Conservation (phyloP, 148 eudicot species). For the Pharnaceum exiguum region DNA sequence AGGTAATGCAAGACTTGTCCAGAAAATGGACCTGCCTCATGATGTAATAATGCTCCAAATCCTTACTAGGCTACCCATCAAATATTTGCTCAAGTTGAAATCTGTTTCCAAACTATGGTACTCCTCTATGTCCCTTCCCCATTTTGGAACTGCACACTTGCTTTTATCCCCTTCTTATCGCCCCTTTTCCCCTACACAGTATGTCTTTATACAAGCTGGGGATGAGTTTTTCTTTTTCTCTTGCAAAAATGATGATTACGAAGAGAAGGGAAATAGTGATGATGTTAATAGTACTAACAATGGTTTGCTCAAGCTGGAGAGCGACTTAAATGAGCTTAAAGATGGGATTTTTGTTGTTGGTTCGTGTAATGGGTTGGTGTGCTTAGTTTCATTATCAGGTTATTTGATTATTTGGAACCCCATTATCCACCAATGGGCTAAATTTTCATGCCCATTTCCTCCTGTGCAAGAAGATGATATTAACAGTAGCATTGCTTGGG, state of each 20-base stretch:
- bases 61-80: conserved; percentile 18
- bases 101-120: conserved; percentile 22
- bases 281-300: neutral
- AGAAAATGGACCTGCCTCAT: conserved; percentile 17
- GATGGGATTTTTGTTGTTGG: conserved; percentile 20
- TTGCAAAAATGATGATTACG: conserved; percentile 5
- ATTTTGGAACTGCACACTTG: conserved; percentile 11
- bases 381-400: conserved; percentile 13
- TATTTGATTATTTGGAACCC: conserved; percentile 27
- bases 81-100: conserved; percentile 16
- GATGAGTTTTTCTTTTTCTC: conserved; percentile 11
- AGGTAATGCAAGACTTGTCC: too few relatives aligned
- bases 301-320: conserved; percentile 15
- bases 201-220: conserved; percentile 8
- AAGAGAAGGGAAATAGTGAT: too few relatives aligned
- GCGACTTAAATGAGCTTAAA: conserved; percentile 9
- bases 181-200: neutral
- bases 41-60: conserved; percentile 9
- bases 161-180: neutral
- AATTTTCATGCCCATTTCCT: neutral
- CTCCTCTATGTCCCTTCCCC: conserved; percentile 9
- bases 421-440: conserved; percentile 12
- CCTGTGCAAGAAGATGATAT: neutral
- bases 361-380: conserved; percentile 27
- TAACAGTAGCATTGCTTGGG: conserved; percentile 6